phyloP scores from a whole-genome alignment of 768 basidiomycete genomes.

The Hypsizygus marmoreus region DNA sequence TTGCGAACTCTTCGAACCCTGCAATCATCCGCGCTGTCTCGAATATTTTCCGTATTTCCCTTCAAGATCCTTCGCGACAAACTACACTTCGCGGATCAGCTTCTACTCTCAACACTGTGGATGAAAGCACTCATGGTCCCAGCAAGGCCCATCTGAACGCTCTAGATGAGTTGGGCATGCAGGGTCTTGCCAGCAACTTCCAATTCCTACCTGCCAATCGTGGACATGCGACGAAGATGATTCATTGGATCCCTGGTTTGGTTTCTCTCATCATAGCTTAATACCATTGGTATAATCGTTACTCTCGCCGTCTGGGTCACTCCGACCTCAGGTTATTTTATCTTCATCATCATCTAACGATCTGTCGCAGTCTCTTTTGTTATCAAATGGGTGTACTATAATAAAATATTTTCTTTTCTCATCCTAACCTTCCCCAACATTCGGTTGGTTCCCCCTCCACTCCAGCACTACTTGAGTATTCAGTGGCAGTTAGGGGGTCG shows the following conservation, averaged over 20 bases:
- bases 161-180: slow-evolving; percentile 73
- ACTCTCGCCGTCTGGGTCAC: slow-evolving; percentile 1
- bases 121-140: slow-evolving; percentile 52
- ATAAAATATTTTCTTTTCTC: too few species aligned
- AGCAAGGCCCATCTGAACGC: slow-evolving; percentile 57
- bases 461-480: too few species aligned
- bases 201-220: slow-evolving; percentile 62
- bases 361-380: not conserved
- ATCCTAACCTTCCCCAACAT: too few species aligned
- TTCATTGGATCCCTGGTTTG: slow-evolving; percentile 70
- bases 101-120: slow-evolving; percentile 65
- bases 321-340: slow-evolving; percentile 6
- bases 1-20: slow-evolving; percentile 72
- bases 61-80: slow-evolving; percentile 53
- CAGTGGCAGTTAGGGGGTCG: too few species aligned
- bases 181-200: slow-evolving; percentile 72
- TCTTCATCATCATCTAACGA: slow-evolving; percentile 10
- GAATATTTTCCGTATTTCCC: slow-evolving; percentile 71
- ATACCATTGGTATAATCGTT: slow-evolving; percentile 15
- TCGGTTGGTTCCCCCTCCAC: too few species aligned
- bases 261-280: slow-evolving; percentile 37
- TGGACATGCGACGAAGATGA: slow-evolving; percentile 60
- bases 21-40: slow-evolving; percentile 71
- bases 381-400: too few species aligned
- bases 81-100: slow-evolving; percentile 52